Evolutionary conservation across 2,329 filamentous ascomycete genomes (phyloP).

Genomic region (Xylaria sp.): DNA sequence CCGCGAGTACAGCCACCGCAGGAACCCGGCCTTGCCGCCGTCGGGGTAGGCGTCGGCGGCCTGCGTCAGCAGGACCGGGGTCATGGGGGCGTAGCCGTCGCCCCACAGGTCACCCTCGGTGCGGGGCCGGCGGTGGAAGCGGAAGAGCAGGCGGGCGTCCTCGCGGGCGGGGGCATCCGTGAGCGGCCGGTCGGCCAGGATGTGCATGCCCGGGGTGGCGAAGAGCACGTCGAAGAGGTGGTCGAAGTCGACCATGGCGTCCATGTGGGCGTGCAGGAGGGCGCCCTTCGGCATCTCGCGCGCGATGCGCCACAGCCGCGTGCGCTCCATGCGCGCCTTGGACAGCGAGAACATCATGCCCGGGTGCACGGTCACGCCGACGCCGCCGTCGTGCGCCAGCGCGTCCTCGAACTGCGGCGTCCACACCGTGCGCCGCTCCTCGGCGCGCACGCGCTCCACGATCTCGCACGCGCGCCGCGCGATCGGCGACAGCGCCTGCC

Average conservation of each 20-base stretch:
- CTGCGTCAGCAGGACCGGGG: conserved; percentile 58
- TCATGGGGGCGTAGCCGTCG: conserved; percentile 60
- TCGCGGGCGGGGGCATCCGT: conserved; percentile 55
- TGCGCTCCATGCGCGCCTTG: conserved; percentile 83
- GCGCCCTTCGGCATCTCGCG: conserved; percentile 86
- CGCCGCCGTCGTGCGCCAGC: conserved; percentile 61
- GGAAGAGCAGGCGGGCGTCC: conserved; percentile 62
- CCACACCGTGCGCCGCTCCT: conserved; percentile 79
- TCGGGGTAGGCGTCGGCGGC: conserved; percentile 77
- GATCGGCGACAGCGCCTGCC: conserved; percentile 75
- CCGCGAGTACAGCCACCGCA: conserved; percentile 74
- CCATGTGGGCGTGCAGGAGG: conserved; percentile 83
- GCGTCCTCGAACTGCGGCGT: conserved; percentile 71
- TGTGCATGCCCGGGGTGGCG: conserved; percentile 72
- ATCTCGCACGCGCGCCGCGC: conserved; percentile 78
- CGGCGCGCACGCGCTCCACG: conserved; percentile 75
- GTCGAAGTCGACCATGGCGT: conserved; percentile 88
- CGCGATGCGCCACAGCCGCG: conserved; percentile 83
- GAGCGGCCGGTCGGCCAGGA: conserved; percentile 64
- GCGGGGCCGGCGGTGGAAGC: conserved; percentile 53
- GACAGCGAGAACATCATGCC: conserved; percentile 94
- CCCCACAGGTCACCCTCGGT: conserved; percentile 64
- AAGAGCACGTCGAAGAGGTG: conserved; percentile 76
- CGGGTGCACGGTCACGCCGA: conserved; percentile 70
- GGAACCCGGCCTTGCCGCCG: conserved; percentile 71